phyloP scores from a whole-genome alignment of 345 rosid genomes.

The Populus simonii region DNA sequence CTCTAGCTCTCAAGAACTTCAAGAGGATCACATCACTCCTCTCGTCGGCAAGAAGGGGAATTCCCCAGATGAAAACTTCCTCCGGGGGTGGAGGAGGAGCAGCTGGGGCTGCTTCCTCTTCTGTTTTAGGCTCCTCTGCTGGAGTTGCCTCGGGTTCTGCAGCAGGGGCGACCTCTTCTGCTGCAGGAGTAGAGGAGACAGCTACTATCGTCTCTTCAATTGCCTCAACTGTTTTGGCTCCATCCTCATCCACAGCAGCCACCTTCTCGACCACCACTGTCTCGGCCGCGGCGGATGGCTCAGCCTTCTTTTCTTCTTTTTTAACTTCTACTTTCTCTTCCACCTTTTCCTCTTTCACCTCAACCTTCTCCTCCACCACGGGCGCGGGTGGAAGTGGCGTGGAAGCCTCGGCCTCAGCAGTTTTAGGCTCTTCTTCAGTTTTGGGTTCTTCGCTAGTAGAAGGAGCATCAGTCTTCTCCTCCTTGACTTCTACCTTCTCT shows the following conservation, averaged over 20 bases:
- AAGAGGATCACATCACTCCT: slow-evolving; percentile 41
- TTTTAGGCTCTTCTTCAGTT: slow-evolving; percentile 5
- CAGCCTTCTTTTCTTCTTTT: slow-evolving; percentile 5
- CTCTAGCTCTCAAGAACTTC: slow-evolving; percentile 58
- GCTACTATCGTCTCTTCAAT: slow-evolving; percentile 77
- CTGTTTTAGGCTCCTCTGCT: neutral
- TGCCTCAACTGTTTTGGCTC: slow-evolving; percentile 80
- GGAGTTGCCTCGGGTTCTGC: neutral
- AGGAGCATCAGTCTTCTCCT: neutral
- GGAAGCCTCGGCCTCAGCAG: neutral
- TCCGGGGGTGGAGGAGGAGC: slow-evolving; percentile 15
- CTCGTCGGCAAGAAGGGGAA: slow-evolving; percentile 42
- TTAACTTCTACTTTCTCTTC: slow-evolving; percentile 10
- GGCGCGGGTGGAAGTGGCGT: slow-evolving; percentile 16
- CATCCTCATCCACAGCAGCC: slow-evolving; percentile 59
- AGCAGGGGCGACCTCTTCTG: slow-evolving; percentile 27
- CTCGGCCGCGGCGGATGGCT: slow-evolving; percentile 16
- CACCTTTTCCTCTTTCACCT: neutral
- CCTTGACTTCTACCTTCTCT: slow-evolving; percentile 8
- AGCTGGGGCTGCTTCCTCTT: slow-evolving; percentile 3
- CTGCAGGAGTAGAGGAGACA: slow-evolving; percentile 32
- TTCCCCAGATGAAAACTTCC: slow-evolving; percentile 48
- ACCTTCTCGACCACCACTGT: slow-evolving; percentile 40
- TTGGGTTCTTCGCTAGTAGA: slow-evolving; percentile 7
- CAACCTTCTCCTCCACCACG: slow-evolving; percentile 9